Evolutionary conservation across 2,329 filamentous ascomycete species (phyloP), one percentile per base, ranked within the genome.

Genomic region (Pseudogymnoascus sp.): DNA sequence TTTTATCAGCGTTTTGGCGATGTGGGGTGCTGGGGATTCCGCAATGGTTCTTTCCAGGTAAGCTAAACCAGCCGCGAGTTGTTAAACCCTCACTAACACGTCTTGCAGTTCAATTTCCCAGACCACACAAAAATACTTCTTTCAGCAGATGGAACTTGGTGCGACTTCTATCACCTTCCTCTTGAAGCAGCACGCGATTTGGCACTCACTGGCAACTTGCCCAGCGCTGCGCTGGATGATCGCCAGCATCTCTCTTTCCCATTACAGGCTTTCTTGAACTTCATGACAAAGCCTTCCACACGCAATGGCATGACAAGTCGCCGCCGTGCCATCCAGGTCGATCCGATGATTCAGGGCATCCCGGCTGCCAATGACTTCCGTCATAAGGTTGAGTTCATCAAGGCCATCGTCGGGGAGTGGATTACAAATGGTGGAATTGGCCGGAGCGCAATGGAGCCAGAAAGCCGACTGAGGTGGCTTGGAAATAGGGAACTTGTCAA

Each of bases 121-220:
- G 90, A 94, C 68, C 90, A 94, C 73, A 93, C 90, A 64, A 94
- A 94, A 75, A 83, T 94, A 62, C 87, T 93, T 11, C 77, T 94
- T 25, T 90, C 91, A 63, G 78, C 87, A 0, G 84, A 88, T 30
- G 90, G 88, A n/a, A 84, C 82, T 1, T 88, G 86, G 80, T 88
- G 89, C 67, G 88, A 90, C 71, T 91, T 92, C 71, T 89, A 89
- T 77, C 87, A 90, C 69, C 83, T 92, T 19, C 84, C 88, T 0
- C 78, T 84, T n/a, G 84, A 88, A 63, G 89, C 89, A 0, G 85
- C 88, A 2, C 79, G 84, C 66, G 82, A 85, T 39, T 82, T 93
- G 9, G 80, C 83, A 2, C 75, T 80, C 30, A 85, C 84, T 1
- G 86, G 87, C 62, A 83, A 84, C n/a, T 84, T 91, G 60, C 83